Evolutionary conservation across 1,284 basidiomycete genomes (phyloP).

Genomic region (Naganishia albida): DNA sequence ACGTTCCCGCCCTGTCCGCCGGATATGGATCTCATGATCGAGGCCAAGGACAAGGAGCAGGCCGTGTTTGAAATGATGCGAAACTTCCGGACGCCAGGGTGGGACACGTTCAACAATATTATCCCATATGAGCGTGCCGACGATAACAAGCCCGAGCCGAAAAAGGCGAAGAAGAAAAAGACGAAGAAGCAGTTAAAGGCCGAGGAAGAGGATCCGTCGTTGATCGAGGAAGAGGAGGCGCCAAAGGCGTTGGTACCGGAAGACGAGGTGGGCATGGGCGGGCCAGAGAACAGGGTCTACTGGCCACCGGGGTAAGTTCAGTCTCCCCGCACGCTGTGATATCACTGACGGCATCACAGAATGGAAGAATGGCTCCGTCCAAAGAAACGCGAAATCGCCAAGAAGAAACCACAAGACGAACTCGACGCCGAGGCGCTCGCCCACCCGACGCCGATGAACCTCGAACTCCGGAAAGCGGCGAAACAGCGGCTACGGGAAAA

Average conservation of each 20-base stretch:
- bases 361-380: slow-evolving; percentile 36
- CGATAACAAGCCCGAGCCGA: slow-evolving; percentile 34
- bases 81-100: slow-evolving; percentile 31
- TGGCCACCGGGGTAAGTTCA: slow-evolving; percentile 35
- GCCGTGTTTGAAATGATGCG: slow-evolving; percentile 73
- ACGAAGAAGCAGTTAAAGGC: slow-evolving; percentile 34
- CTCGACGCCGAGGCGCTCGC: slow-evolving; percentile 27
- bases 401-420: slow-evolving; percentile 27
- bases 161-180: slow-evolving; percentile 33
- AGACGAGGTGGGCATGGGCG: slow-evolving; percentile 35
- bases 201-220: slow-evolving; percentile 33
- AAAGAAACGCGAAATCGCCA: slow-evolving; percentile 34
- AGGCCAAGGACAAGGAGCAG: slow-evolving; percentile 66
- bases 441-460: slow-evolving; percentile 34
- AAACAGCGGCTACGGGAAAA: slow-evolving; percentile 22
- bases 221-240: slow-evolving; percentile 24
- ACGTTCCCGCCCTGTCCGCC: slow-evolving; percentile 55
- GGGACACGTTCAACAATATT: slow-evolving; percentile 35
- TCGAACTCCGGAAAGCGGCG: slow-evolving; percentile 29
- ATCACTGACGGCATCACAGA: neutral
- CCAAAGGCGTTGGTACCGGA: slow-evolving; percentile 28
- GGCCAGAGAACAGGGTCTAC: slow-evolving; percentile 30
- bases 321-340: neutral
- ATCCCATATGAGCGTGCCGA: slow-evolving; percentile 32
- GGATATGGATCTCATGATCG: slow-evolving; percentile 88